phyloP scores from a whole-genome alignment of 441 rosid species.

The Adansonia gregorii region DNA sequence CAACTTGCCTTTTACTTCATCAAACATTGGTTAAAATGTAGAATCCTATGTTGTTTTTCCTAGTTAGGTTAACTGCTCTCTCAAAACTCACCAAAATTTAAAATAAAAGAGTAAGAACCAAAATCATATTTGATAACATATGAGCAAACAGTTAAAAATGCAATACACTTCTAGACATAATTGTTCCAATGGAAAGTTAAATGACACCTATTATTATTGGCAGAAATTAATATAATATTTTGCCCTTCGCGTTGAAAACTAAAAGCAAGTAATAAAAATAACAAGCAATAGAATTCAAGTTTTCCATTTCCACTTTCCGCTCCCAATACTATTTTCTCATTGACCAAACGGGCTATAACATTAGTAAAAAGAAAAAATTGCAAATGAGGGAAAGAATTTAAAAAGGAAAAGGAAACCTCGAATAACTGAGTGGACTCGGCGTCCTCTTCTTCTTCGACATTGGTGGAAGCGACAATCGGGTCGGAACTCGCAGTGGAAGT shows the following conservation, averaged over 20 bases:
- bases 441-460: conserved; percentile 46
- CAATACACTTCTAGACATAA: neutral
- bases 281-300: neutral
- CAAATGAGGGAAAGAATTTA: neutral
- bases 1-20: neutral
- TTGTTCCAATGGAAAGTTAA: neutral
- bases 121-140: neutral
- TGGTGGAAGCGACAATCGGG: conserved; percentile 32
- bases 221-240: neutral
- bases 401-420: conserved; percentile 45
- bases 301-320: conserved; percentile 11
- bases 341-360: conserved; percentile 25
- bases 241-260: neutral
- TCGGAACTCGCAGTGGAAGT: conserved; percentile 42
- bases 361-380: conserved; percentile 2
- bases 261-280: conserved; percentile 15
- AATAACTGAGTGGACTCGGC: conserved; percentile 56
- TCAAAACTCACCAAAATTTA: neutral
- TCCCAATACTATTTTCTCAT: conserved; percentile 17
- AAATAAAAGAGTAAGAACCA: neutral
- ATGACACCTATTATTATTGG: neutral
- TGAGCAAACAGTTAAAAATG: neutral
- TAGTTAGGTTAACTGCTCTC: neutral
- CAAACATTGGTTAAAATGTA: neutral
- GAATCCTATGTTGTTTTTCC: neutral